Conservation (phyloP, 2,329 filamentous ascomycete genomes). For the Ophiocordyceps polyrhachis-furcata region DNA sequence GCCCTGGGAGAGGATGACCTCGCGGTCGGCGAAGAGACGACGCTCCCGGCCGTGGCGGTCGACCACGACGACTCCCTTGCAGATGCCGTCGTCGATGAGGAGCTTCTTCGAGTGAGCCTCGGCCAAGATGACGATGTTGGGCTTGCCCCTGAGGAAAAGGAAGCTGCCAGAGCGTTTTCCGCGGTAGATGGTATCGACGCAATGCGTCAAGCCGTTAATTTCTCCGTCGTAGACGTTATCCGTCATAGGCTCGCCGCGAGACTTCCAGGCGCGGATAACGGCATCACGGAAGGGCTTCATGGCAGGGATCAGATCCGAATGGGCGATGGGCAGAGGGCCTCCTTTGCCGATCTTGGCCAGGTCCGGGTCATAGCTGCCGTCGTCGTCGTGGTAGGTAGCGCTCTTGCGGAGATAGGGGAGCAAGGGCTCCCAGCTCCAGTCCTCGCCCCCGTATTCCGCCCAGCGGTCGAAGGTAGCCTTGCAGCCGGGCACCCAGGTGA, state of each 20-base stretch:
- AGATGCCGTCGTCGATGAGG: constrained; percentile 25
- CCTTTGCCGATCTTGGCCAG: constrained; percentile 30
- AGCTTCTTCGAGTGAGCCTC: constrained; percentile 30
- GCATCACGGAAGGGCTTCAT: constrained; percentile 30
- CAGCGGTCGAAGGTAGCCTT: constrained; percentile 45
- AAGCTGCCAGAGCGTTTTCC: constrained; percentile 34
- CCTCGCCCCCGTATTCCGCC: constrained; percentile 53
- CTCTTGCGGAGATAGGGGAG: constrained; percentile 34
- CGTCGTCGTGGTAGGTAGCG: constrained; percentile 38
- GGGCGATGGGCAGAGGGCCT: constrained; percentile 34
- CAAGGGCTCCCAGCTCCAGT: constrained; percentile 37
- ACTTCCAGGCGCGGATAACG: constrained; percentile 31
- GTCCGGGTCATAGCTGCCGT: constrained; percentile 21
- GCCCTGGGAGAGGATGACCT: constrained; percentile 30
- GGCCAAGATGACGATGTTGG: constrained; percentile 33
- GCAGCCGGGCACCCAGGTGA: constrained; percentile 42
- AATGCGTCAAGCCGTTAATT: constrained; percentile 33
- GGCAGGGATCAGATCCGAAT: constrained; percentile 34
- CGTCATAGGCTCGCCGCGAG: constrained; percentile 27
- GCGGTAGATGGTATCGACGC: constrained; percentile 36
- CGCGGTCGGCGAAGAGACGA: constrained; percentile 26
- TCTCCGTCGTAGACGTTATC: constrained; percentile 37
- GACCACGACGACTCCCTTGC: constrained; percentile 25
- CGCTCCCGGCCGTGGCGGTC: constrained; percentile 20
- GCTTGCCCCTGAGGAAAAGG: constrained; percentile 30